A percentile compares a stretch with the other conserved stretches of the same genome.
Conservation (phyloP, 352 stramenopile genomes). For the Phytophthora boehmeriae region DNA sequence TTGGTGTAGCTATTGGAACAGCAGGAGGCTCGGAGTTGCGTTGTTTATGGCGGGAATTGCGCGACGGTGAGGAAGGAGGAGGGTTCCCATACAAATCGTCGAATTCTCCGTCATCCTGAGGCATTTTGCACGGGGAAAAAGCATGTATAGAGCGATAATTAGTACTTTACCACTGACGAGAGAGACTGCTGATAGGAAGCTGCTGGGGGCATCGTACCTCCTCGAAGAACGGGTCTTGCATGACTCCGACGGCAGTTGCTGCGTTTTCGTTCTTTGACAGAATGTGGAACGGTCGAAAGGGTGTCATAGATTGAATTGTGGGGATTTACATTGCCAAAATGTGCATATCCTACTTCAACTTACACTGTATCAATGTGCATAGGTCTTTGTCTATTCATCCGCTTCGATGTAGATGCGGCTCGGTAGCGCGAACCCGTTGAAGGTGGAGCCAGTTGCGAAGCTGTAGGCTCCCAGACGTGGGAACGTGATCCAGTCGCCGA, state of each 20-base stretch:
- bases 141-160: slow-evolving; percentile 11
- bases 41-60: slow-evolving; percentile 1
- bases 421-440: slow-evolving; percentile 58
- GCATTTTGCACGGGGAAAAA: slow-evolving; percentile 6
- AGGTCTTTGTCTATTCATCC: neutral
- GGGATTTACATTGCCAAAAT: too few relatives aligned
- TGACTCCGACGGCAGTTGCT: slow-evolving; percentile 5
- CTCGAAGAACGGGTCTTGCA: slow-evolving; percentile 49
- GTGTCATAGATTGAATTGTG: too few relatives aligned
- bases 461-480: slow-evolving; percentile 62
- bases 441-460: slow-evolving; percentile 56
- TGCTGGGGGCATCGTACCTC: slow-evolving; percentile 17
- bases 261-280: slow-evolving; percentile 9
- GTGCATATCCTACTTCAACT: too few relatives aligned
- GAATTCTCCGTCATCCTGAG: slow-evolving; percentile 75
- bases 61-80: slow-evolving; percentile 9
- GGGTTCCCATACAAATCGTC: slow-evolving; percentile 71
- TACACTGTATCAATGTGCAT: too few relatives aligned
- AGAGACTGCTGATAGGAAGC: neutral
- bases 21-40: slow-evolving; percentile 10
- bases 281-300: too few relatives aligned
- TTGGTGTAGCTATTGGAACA: slow-evolving; percentile 3
- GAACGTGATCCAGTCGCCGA: slow-evolving; percentile 64
- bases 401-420: slow-evolving; percentile 46
- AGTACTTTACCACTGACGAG: neutral